Base-by-base conservation (phyloP, 2,329 filamentous ascomycete species). In the Basipetospora sp. region DNA sequence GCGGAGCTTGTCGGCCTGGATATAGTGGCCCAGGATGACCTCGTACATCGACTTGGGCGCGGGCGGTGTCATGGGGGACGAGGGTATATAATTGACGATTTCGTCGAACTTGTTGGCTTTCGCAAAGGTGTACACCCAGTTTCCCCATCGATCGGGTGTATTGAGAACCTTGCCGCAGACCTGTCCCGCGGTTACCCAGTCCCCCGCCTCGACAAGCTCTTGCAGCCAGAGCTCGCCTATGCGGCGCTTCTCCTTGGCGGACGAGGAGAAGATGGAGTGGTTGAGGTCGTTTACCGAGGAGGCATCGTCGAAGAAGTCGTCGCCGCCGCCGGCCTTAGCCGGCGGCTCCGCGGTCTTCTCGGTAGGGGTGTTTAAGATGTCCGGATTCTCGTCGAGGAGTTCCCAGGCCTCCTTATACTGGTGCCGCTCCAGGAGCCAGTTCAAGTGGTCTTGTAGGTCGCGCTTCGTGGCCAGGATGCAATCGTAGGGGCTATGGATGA, bases 401-500 rank as follows among this genome's bases (percentile, higher is more conserved):
- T 84, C 77, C 88, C 88, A 98, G 2, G 87, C 86, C 47, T 84
- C 72, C 49, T 83, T 73, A 50, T 88, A 94, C 43, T 79, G 77
- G 37, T 82, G 71, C 43, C 79, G 83, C 41, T 88, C 81, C 19
- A 93, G 54, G 11, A 96, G 65, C 88, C 88, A 98, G 6, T 69
- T 64, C 16, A 96, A 63, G 50, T 93, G 86, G 56, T 98, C 90
- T 3, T 75, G 65, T 13, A 93, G 65, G 50, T 94, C 87, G 47
- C 90, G 71, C 53, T 87, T 87, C 3, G 90, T 84, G 1, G 85
- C 84, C 39, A 94, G 63, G n/a, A 96, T 80, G 49, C 87, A 96
- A 57, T 98, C 90, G 52, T 92, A 98, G 0, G 90, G 90, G 48
- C 86, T 94, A 50, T 94, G 86, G 29, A 98, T 84, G 53, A 94